Evolutionary conservation across 306 rosid genomes (phyloP).

Genomic region (Argentina anserina): DNA sequence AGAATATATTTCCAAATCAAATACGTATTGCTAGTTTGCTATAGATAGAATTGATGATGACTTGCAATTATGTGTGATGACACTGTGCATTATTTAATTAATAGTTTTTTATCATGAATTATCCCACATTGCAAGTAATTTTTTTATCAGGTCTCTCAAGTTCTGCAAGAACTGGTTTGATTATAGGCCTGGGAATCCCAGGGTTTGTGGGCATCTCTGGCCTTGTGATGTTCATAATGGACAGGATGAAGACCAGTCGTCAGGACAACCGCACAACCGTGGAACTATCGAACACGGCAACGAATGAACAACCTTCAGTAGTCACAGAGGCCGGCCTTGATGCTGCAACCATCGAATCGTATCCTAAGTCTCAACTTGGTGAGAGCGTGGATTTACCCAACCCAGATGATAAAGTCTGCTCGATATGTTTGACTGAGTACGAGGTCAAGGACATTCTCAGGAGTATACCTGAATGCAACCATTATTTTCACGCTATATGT

Average conservation of each 20-base stretch:
- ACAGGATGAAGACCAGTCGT: slow-evolving; percentile 9
- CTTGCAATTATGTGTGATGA: no score
- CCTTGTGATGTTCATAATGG: not conserved
- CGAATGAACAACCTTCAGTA: slow-evolving; percentile 1
- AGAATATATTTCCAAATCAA: no score
- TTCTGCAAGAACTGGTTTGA: not conserved
- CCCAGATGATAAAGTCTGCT: slow-evolving; percentile 31
- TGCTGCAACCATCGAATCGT: slow-evolving; percentile 45
- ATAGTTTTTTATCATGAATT: no score
- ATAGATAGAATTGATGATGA: no score
- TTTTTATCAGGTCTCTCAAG: not conserved
- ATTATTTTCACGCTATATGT: slow-evolving; percentile 41
- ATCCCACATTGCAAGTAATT: no score
- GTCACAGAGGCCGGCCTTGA: slow-evolving; percentile 42
- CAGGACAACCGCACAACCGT: not conserved
- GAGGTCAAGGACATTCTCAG: slow-evolving; percentile 36
- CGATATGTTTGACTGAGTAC: slow-evolving; percentile 43
- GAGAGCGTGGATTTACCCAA: slow-evolving; percentile 35
- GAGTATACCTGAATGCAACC: slow-evolving; percentile 41
- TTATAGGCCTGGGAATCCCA: not conserved
- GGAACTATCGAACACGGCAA: slow-evolving; percentile 3
- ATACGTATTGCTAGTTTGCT: no score
- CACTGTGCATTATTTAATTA: no score
- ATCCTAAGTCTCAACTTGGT: slow-evolving; percentile 26
- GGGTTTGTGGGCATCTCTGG: not conserved